phyloP scores from a whole-genome alignment of 257 asterid genomes.

The Cynanchum wilfordii region DNA sequence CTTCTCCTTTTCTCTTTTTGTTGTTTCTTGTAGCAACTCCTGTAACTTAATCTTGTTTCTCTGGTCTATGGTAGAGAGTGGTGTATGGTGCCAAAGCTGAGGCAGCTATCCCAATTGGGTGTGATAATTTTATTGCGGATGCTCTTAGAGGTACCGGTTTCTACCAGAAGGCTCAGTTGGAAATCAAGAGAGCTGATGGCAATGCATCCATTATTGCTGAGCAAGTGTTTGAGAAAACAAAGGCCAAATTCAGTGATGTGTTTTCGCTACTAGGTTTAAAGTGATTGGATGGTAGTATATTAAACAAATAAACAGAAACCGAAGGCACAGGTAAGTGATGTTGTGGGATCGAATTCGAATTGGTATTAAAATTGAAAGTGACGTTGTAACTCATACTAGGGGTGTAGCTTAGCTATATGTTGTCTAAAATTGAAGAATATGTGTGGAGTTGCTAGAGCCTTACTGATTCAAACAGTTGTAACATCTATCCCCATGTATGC shows the following conservation, averaged over 20 bases:
- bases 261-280: too few relatives aligned
- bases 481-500: too few relatives aligned
- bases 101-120: conserved; percentile 95
- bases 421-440: too few relatives aligned
- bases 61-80: conserved; percentile 52
- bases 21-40: not conserved
- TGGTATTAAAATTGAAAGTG: too few relatives aligned
- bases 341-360: too few relatives aligned
- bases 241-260: conserved; percentile 82
- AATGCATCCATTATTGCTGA: conserved; percentile 69
- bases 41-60: not conserved
- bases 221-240: conserved; percentile 94
- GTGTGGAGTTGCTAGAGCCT: too few relatives aligned
- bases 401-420: too few relatives aligned
- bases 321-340: too few relatives aligned
- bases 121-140: conserved; percentile 93
- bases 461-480: too few relatives aligned
- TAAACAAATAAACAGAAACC: too few relatives aligned
- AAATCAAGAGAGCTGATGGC: conserved; percentile 86
- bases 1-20: not conserved
- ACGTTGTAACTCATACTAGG: too few relatives aligned
- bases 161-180: conserved; percentile 81
- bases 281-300: too few relatives aligned
- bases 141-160: conserved; percentile 93
- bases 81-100: conserved; percentile 98